Conservation (phyloP, 495 filamentous ascomycete genomes). For the Podospora fimiseda region DNA sequence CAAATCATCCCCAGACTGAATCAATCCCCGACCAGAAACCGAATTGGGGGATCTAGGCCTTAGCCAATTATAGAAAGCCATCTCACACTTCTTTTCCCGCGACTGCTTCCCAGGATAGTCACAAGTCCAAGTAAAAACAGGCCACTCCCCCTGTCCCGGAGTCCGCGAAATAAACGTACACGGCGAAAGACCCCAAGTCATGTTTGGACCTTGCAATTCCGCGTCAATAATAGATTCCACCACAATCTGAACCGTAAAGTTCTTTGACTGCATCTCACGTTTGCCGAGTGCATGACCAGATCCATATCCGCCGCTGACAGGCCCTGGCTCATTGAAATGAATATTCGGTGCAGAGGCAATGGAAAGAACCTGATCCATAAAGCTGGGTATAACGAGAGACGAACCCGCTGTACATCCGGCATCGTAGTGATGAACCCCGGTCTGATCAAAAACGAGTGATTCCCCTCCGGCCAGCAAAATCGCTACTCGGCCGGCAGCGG, state of each 20-base stretch:
- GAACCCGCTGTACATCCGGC: slow-evolving; percentile 10
- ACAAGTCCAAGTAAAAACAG: slow-evolving; percentile 14
- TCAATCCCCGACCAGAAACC: not conserved
- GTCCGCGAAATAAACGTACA: slow-evolving; percentile 8
- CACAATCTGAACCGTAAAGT: slow-evolving; percentile 19
- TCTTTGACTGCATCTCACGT: slow-evolving; percentile 5
- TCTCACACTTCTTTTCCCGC: slow-evolving; percentile 13
- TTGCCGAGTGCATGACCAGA: not conserved
- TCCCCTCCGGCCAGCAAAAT: slow-evolving; percentile 7
- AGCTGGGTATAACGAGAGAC: slow-evolving; percentile 12
- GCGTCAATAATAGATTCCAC: slow-evolving; percentile 8
- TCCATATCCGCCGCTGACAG: not conserved
- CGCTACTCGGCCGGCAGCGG: slow-evolving; percentile 9
- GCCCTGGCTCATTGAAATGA: not conserved
- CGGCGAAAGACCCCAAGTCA: slow-evolving; percentile 14
- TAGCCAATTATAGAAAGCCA: slow-evolving; percentile 14
- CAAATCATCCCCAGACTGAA: slow-evolving; percentile 1
- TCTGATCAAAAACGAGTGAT: slow-evolving; percentile 16
- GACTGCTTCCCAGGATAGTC: slow-evolving; percentile 17
- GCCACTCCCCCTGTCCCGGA: slow-evolving; percentile 1
- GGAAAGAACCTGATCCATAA: slow-evolving; percentile 13
- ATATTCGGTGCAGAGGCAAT: not conserved
- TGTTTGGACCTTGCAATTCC: slow-evolving; percentile 6
- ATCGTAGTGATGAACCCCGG: slow-evolving; percentile 17
- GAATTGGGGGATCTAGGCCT: not conserved